Percentiles rank a stretch among this genome's conserved stretches.
Evolutionary conservation across 225 moss, liverwort and hornwort species (phyloP).

Genomic region (Marchantia paleacea): DNA sequence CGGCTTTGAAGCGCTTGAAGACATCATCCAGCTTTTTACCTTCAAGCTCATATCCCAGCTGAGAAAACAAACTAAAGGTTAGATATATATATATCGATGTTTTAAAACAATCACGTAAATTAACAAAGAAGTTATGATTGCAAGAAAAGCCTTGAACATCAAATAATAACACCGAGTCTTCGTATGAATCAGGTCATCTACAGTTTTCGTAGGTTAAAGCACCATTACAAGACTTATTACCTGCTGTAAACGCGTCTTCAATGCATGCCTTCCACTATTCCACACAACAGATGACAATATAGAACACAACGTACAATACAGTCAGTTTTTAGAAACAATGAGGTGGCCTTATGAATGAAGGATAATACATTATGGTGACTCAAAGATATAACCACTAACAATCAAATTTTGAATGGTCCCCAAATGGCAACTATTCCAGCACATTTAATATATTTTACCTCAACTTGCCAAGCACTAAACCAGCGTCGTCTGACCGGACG

Average conservation of each 20-base stretch:
- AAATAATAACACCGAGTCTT: not conserved
- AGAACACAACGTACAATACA: not conserved
- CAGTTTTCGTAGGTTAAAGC: not conserved
- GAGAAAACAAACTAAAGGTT: not conserved
- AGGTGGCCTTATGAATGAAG: not conserved
- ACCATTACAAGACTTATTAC: conserved; percentile 16
- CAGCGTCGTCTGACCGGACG: conserved; percentile 65
- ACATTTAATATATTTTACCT: conserved; percentile 20
- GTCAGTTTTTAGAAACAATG: not conserved
- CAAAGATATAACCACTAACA: not conserved
- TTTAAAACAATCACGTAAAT: not conserved
- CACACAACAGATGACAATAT: not conserved
- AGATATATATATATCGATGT: not conserved
- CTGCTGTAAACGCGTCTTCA: conserved; percentile 70
- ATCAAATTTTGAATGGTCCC: not conserved
- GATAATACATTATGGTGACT: not conserved
- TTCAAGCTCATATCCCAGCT: conserved; percentile 88
- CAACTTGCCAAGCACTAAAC: conserved; percentile 91
- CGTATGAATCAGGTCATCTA: not conserved
- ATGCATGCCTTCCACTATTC: conserved; percentile 81
- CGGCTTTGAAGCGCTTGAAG: conserved; percentile 79
- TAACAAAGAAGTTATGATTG: not conserved
- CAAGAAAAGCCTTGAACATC: not conserved
- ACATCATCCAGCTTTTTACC: conserved; percentile 73
- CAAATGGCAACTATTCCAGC: not conserved